Base-by-base conservation (phyloP, 257 asterid genomes). In the Solanum etuberosum region DNA sequence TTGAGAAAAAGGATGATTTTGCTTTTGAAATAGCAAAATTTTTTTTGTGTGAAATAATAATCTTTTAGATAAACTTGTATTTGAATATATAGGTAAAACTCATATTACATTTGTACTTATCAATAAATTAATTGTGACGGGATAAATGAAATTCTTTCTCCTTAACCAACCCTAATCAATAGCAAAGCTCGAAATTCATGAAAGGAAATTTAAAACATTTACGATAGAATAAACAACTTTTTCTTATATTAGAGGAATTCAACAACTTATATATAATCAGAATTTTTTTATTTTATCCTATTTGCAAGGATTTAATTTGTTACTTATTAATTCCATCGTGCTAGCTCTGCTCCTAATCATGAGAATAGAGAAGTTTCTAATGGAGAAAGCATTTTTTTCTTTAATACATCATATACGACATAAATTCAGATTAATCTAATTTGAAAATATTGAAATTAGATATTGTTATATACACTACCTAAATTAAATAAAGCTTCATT, bases 71-170 rank as follows among this genome's bases (percentile, higher is more conserved):
- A 71, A 71, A 71, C n/a, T 54, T 54, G n/a, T 54, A 1, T 18
- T 18, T 7, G 63, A 54, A 10, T 54, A 54, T 32, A 32, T 54
- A 51, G 9, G 61, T 51, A 51, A 16, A 51, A 3, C 23, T 16
- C 0, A 51, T 1, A 51, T 51, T 51, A 51, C 16, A 54, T 0
- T 18, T 6, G 2, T 0, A 18, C 0, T 51, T 54, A 18, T 54
- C 9, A 7, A 54, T 54, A 54, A 54, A 54, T 1, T 16, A 51
- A 51, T 51, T 0, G 2, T 54, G 10, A 3, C 4, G 9, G n/a
- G 3, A 18, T 54, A 54, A 18, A 54, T 54, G 1, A 0, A 6
- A 54, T 2, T 54, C 0, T 3, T 54, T 54, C 0, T 54, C 1
- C n/a, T 20, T 54, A 6, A 1, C 9, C 10, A 54, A 54, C 1